Percentiles rank a stretch among this genome's conserved stretches.
These are phyloP conservation scores for Cordia subcordata DNA, from an alignment of 257 asterid genomes.

Conservation along the genomic window DNA sequence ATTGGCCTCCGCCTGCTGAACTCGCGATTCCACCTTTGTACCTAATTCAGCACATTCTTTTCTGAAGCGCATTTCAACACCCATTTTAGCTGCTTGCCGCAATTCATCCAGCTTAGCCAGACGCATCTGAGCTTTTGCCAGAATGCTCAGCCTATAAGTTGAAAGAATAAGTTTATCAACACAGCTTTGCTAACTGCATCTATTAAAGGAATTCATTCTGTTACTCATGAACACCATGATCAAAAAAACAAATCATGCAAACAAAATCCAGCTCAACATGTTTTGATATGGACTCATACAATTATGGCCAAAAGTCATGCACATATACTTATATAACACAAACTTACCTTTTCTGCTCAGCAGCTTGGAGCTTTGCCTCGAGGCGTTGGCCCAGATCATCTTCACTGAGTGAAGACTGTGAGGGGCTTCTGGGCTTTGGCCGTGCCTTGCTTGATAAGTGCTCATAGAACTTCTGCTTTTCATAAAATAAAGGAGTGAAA, in stretches of 20 bases:
- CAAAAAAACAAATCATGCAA: too few relatives aligned
- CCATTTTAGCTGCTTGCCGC: constrained; percentile 82
- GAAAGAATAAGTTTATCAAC: background rate
- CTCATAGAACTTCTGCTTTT: constrained; percentile 73
- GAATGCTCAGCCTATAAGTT: constrained; percentile 61
- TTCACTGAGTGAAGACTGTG: constrained; percentile 56
- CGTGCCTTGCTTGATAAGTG: constrained; percentile 84
- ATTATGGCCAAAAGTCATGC: too few relatives aligned
- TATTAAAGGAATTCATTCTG: too few relatives aligned
- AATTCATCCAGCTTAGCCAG: constrained; percentile 84
- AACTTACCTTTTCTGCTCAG: constrained; percentile 77
- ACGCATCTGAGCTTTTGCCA: constrained; percentile 73
- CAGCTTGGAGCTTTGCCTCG: constrained; percentile 97
- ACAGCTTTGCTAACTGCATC: background rate
- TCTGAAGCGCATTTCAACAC: constrained; percentile 65
- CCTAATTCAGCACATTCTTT: constrained; percentile 84
- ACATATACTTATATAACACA: background rate
- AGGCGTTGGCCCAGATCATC: constrained; percentile 90
- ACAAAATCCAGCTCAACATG: too few relatives aligned
- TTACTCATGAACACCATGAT: too few relatives aligned
- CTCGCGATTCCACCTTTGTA: constrained; percentile 73
- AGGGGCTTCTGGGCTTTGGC: constrained; percentile 83
- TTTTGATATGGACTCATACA: too few relatives aligned
- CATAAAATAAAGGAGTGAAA: background rate
- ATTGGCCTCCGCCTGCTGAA: constrained; percentile 86